Evolutionary conservation across 768 basidiomycete genomes (phyloP).

Genomic region (Rhizopogon vinicolor): DNA sequence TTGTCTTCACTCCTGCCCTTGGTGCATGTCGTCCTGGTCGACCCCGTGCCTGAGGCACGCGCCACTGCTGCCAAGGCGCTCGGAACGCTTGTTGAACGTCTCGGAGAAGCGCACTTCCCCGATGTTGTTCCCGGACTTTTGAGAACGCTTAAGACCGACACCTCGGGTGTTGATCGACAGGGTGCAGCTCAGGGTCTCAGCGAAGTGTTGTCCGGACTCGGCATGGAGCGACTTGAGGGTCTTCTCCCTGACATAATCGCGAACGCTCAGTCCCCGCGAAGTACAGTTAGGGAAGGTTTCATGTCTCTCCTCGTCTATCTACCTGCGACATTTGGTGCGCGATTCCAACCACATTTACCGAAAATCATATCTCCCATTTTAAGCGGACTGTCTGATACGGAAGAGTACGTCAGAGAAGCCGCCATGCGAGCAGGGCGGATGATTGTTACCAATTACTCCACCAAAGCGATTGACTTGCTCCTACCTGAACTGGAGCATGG

Average conservation of each 20-base stretch:
- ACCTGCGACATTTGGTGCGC: conserved; percentile 92
- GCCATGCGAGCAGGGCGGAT: conserved; percentile 99
- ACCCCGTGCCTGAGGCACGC: conserved; percentile 96
- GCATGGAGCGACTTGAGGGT: conserved; percentile 96
- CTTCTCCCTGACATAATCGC: conserved; percentile 91
- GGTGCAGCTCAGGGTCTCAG: conserved; percentile 97
- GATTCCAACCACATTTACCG: conserved; percentile 94
- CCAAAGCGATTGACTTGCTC: conserved; percentile 86
- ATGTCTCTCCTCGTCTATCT: conserved; percentile 96
- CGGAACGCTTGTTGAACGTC: conserved; percentile 92
- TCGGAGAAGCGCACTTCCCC: conserved; percentile 94
- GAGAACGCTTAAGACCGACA: conserved; percentile 85
- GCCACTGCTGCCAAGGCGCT: conserved; percentile 96
- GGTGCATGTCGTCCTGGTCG: conserved; percentile 88
- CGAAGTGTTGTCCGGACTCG: conserved; percentile 91
- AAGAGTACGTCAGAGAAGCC: conserved; percentile 94
- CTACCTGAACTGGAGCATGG: conserved; percentile 91
- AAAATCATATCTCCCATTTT: conserved; percentile 93
- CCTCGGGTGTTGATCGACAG: conserved; percentile 93
- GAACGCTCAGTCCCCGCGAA: conserved; percentile 83
- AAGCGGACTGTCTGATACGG: conserved; percentile 84
- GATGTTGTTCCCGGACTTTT: conserved; percentile 89
- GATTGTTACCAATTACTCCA: conserved; percentile 94
- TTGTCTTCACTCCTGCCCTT: conserved; percentile 84
- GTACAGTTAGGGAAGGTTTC: conserved; percentile 95